Evolutionary conservation across 257 asterid species (phyloP), one percentile per base, ranked within the genome.

Genomic region (Misopates orontium): DNA sequence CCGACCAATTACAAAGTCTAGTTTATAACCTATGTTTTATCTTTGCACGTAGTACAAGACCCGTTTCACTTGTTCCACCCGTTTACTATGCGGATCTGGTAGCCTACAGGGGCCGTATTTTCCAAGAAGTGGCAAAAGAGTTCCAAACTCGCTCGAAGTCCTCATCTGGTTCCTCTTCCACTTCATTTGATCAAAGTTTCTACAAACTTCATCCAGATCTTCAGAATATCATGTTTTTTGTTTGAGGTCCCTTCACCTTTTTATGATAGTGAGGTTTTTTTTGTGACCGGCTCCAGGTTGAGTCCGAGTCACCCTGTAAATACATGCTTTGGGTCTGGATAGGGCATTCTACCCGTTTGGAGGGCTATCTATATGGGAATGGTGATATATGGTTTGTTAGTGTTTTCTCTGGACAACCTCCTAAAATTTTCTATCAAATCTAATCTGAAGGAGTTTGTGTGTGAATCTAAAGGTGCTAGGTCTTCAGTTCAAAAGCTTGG

Each of bases 61-160:
- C 90, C 4, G 90, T 89, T 50, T 82, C 96, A 2, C 83, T 88
- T 4, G 90, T 89, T 36, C 92, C 90, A 0, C 90, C 95, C 0
- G 86, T 84, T n/a, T 84, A 81, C 47, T 85, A 89, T 13, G 96
- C 93, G 0, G 93, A 87, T 58, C 81, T 84, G 28, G 96, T 80
- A 1, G 95, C 96, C 4, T 89, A 80, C 41, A 59, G 92, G 47
- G 95, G 95, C 5, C 85, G 89, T 4, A 14, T 81, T 52, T 89
- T 77, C 69, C 92, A 88, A 64, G 89, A 83, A 75, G 93, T 74
- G 63, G 78, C 73, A 0, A 79, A 73, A 86, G 91, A 80, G 78
- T 71, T 57, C 58, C 67, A 63, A 36, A n/a, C 76, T 60, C 62
- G 69, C 61, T 19, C 65, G 8, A 16, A 58, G 14, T 23, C 70